Base-by-base conservation (phyloP, 106 monocot species). In the Cymbidium sinense region DNA sequence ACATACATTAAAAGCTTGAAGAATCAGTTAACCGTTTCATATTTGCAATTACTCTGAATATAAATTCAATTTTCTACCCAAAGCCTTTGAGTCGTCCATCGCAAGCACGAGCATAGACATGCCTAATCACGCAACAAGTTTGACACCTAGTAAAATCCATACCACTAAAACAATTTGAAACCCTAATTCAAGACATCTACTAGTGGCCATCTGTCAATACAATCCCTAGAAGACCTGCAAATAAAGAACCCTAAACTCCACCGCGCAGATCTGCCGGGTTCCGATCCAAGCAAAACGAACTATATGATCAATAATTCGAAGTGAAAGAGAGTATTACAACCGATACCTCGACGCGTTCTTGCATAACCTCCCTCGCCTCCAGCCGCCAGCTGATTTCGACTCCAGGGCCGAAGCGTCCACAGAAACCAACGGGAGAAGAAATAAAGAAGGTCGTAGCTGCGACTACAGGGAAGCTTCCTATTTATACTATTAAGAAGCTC, bases 341-440 rank as follows among this genome's bases (percentile, higher is more conserved):
- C 71, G 67, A 71, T 4, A 71, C 71, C 71, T 71, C 37, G 37
- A 35, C 71, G 36, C 36, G 37, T 71, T 35, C 71, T 37, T 19
- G 71, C 71, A 71, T 71, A 71, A 71, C 71, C 71, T 71, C 37
- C 71, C 71, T 71, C 71, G 71, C 71, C 71, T 71, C 37, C 71
- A 37, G 71, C 71, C 6, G n/a, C 34, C 34, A 71, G 37, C 71
- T 18, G 37, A 71, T 33, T 71, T 43, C 74, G 44, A 44, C 74
- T 74, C 74, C 41, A 74, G 74, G 74, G 74, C 74, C 43, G 74
- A 74, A 44, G 15, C 44, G 44, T 74, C 2, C 43, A 6, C 43
- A 74, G 74, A 44, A 2, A 43, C 43, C 27, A 43, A 74, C 74
- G 20, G 21, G 39, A n/a, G 43, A 74, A 28, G 44, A 44, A 74